Conservation (phyloP, 768 basidiomycete genomes). For the Chlorophyllum brunneum region DNA sequence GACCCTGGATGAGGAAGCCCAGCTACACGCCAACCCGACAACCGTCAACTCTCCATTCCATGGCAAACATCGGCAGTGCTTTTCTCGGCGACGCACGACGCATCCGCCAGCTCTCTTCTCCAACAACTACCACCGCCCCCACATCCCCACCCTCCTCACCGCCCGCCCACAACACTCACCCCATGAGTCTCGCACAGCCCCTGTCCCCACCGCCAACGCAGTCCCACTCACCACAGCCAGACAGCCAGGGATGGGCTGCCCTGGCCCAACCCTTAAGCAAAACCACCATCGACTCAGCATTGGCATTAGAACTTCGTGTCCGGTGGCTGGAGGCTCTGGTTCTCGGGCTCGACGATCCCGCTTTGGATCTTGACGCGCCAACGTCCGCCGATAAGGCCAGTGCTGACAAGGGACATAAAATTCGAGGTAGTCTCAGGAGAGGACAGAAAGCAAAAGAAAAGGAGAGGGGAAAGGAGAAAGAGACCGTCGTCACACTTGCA, state of each 20-base stretch:
- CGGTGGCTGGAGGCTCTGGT: slow-evolving; percentile 80
- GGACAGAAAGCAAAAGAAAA: slow-evolving; percentile 25
- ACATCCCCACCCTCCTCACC: slow-evolving; percentile 40
- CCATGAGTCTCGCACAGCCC: not conserved
- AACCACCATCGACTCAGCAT: slow-evolving; percentile 50
- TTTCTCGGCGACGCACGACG: slow-evolving; percentile 75
- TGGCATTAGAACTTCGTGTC: slow-evolving; percentile 72
- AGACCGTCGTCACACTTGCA: slow-evolving; percentile 52
- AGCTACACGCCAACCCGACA: too few relatives aligned
- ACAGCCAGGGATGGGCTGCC: not conserved
- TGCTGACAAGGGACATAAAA: slow-evolving; percentile 25
- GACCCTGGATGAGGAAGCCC: too few relatives aligned
- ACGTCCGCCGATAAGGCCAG: not conserved
- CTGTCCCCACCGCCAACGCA: slow-evolving; percentile 18
- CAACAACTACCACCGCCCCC: slow-evolving; percentile 31
- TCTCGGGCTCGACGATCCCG: slow-evolving; percentile 45
- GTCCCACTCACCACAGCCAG: not conserved
- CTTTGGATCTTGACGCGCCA: not conserved
- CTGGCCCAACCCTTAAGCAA: slow-evolving; percentile 19
- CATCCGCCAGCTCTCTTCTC: slow-evolving; percentile 56
- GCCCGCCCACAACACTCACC: slow-evolving; percentile 14
- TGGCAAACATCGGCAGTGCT: slow-evolving; percentile 68
- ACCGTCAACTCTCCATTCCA: slow-evolving; percentile 15
- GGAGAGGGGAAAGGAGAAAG: slow-evolving; percentile 19
- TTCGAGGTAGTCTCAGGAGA: slow-evolving; percentile 7